Evolutionary conservation across 345 rosid species (phyloP).

Genomic region (Melastoma malabathricum): DNA sequence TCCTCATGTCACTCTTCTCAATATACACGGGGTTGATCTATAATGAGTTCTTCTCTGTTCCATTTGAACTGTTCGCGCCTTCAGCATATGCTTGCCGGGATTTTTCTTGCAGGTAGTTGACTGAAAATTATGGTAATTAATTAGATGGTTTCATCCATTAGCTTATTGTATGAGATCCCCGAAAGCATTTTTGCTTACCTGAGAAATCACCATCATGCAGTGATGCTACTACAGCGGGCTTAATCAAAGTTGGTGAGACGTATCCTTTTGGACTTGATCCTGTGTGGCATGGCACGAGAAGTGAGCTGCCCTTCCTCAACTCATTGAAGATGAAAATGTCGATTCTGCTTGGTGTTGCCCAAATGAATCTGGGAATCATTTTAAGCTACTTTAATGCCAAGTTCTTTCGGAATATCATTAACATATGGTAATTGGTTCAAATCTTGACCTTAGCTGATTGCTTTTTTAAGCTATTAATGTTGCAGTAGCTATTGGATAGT

Average conservation of each 20-base stretch:
- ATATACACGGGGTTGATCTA: slow-evolving; percentile 89
- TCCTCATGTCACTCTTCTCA: slow-evolving; percentile 93
- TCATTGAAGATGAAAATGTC: slow-evolving; percentile 99
- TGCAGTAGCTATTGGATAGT: too few relatives aligned
- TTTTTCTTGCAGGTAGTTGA: slow-evolving; percentile 64
- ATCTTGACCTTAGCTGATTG: slow-evolving; percentile 2
- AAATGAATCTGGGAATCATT: slow-evolving; percentile 94
- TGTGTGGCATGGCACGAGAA: slow-evolving; percentile 83
- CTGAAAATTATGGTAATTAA: slow-evolving; percentile 4
- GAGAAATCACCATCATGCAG: slow-evolving; percentile 16
- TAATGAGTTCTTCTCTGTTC: slow-evolving; percentile 95
- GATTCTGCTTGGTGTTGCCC: slow-evolving; percentile 88
- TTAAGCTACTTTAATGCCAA: slow-evolving; percentile 80
- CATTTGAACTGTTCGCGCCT: slow-evolving; percentile 68
- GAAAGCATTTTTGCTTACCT: background rate
- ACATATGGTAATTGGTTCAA: slow-evolving; percentile 48
- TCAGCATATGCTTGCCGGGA: slow-evolving; percentile 97
- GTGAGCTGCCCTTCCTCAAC: slow-evolving; percentile 85
- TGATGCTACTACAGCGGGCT: slow-evolving; percentile 71
- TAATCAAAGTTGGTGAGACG: slow-evolving; percentile 64
- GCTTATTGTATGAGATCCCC: slow-evolving; percentile 1
- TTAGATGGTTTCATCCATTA: background rate
- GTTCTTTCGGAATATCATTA: slow-evolving; percentile 48
- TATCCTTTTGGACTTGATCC: slow-evolving; percentile 98
- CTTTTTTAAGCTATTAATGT: background rate